These are phyloP conservation scores for Naganishia liquefaciens DNA, from an alignment of 1,284 basidiomycete species.

Conservation along the genomic window DNA sequence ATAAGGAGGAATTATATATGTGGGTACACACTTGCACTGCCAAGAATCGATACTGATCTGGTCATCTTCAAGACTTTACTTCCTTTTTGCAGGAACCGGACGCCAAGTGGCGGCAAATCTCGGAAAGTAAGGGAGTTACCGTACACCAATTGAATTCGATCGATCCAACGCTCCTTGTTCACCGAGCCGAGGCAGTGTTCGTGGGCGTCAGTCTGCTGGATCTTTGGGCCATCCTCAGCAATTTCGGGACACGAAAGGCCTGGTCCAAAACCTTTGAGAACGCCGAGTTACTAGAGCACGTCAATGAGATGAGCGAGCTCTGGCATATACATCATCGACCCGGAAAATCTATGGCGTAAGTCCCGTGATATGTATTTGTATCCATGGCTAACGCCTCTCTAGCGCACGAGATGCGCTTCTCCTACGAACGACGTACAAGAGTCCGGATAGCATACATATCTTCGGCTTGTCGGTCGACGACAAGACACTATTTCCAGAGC, in stretches of 20 bases:
- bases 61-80: constrained; percentile 71
- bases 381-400: constrained; percentile 28
- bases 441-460: constrained; percentile 89
- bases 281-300: constrained; percentile 78
- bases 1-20: constrained; percentile 92
- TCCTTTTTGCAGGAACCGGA: constrained; percentile 96
- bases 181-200: constrained; percentile 94
- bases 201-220: constrained; percentile 97
- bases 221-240: constrained; percentile 82
- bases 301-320: constrained; percentile 85
- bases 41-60: neutral
- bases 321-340: constrained; percentile 68
- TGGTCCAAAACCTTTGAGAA: constrained; percentile 95
- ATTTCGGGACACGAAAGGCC: constrained; percentile 73
- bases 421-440: constrained; percentile 95
- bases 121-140: constrained; percentile 83
- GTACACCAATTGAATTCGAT: constrained; percentile 96
- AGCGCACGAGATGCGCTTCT: constrained; percentile 88
- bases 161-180: constrained; percentile 94
- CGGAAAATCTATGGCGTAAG: constrained; percentile 86
- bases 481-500: constrained; percentile 75
- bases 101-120: constrained; percentile 87
- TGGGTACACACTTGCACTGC: constrained; percentile 35
- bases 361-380: too few species aligned
- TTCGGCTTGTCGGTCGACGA: constrained; percentile 95